Conservation (phyloP, 2,329 filamentous ascomycete genomes). For the Cadophora sp. region DNA sequence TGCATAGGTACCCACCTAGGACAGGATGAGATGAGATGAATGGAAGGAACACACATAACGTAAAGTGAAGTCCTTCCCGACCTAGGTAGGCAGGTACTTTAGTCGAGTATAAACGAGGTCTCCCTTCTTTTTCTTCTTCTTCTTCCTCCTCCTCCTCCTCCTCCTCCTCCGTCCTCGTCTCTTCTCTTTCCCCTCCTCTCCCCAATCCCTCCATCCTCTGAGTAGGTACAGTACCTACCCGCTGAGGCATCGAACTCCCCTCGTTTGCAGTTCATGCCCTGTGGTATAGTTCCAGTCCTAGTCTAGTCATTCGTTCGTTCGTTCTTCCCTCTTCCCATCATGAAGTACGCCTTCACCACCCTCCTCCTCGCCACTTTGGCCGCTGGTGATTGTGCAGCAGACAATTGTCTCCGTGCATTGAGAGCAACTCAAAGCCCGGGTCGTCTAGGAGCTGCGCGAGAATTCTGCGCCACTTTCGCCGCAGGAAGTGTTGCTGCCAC, state of each 20-base stretch:
- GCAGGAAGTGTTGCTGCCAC: constrained; percentile 15
- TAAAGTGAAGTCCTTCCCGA: too few relatives aligned
- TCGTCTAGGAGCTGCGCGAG: constrained; percentile 45
- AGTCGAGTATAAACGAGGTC: constrained; percentile 17
- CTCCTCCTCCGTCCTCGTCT: neutral
- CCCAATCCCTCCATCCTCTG: neutral
- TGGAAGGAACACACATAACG: neutral
- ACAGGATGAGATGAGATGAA: neutral
- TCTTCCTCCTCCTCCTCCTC: neutral
- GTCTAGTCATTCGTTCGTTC: neutral
- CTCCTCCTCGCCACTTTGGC: constrained; percentile 29
- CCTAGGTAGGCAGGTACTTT: neutral
- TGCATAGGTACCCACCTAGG: neutral
- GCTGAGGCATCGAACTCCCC: neutral
- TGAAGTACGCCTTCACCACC: constrained; percentile 27
- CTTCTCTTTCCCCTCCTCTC: neutral
- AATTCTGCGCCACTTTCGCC: constrained; percentile 46
- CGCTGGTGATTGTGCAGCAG: constrained; percentile 43
- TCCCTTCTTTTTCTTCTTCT: neutral
- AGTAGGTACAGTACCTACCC: too few relatives aligned
- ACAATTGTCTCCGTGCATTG: constrained; percentile 50
- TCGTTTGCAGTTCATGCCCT: neutral
- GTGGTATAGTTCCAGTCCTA: neutral
- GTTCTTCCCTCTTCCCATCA: constrained; percentile 18
- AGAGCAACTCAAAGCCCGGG: constrained; percentile 46